Percentiles rank a stretch among this genome's conserved stretches.
Evolutionary conservation across 805 yeast genomes (phyloP).

Genomic region (Nakazawaea peltata): DNA sequence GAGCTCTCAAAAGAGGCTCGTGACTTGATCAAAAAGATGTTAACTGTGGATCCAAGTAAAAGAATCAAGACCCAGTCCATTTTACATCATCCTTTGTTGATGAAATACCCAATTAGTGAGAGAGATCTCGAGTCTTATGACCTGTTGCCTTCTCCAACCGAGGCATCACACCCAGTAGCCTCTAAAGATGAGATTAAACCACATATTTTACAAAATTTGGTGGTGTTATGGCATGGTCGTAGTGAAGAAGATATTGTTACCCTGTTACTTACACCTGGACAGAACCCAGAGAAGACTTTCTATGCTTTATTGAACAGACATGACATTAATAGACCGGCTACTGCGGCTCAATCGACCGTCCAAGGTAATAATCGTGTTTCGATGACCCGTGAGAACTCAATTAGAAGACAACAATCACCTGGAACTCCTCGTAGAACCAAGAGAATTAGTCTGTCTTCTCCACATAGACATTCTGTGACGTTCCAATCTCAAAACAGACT

Average conservation of each 20-base stretch:
- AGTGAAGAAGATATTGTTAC: slow-evolving; percentile 25
- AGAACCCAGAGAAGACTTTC: slow-evolving; percentile 29
- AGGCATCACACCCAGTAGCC: slow-evolving; percentile 43
- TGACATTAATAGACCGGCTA: slow-evolving; percentile 26
- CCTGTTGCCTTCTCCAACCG: slow-evolving; percentile 46
- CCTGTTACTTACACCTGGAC: slow-evolving; percentile 19
- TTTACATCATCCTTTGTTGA: slow-evolving; percentile 46
- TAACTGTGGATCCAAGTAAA: slow-evolving; percentile 61
- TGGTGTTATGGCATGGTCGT: slow-evolving; percentile 53
- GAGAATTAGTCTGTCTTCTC: slow-evolving; percentile 33
- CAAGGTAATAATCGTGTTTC: not conserved
- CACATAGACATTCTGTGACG: slow-evolving; percentile 33
- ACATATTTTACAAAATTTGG: slow-evolving; percentile 45
- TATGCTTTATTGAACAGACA: slow-evolving; percentile 26
- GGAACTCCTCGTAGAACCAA: slow-evolving; percentile 16
- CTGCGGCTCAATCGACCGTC: no score
- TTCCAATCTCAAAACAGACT: slow-evolving; percentile 20
- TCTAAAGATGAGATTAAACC: slow-evolving; percentile 40
- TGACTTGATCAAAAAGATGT: slow-evolving; percentile 56
- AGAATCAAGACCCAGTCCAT: slow-evolving; percentile 66
- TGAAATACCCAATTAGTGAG: slow-evolving; percentile 40
- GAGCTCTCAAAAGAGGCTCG: slow-evolving; percentile 57
- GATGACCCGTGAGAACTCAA: slow-evolving; percentile 7
- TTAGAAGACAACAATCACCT: slow-evolving; percentile 1
- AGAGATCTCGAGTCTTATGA: slow-evolving; percentile 30